phyloP scores from a whole-genome alignment of 768 basidiomycete species.

The Mycena latifolia region DNA sequence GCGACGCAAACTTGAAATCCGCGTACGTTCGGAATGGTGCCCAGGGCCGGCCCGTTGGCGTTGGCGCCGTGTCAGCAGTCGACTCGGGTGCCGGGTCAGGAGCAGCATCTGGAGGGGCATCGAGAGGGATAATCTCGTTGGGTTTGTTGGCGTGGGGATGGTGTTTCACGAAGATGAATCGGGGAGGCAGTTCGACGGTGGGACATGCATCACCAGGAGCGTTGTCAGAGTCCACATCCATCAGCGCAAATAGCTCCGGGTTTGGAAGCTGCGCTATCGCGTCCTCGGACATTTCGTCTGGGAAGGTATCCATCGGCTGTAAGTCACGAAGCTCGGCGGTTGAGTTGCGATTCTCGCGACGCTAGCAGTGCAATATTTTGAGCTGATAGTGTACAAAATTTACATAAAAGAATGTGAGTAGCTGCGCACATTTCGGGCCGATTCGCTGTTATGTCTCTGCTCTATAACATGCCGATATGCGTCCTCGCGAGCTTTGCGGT shows the following conservation, averaged over 20 bases:
- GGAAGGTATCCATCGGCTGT: background rate
- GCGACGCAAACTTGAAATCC: slow-evolving; percentile 20
- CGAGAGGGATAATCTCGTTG: slow-evolving; percentile 24
- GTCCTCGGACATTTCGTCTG: background rate
- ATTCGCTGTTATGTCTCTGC: background rate
- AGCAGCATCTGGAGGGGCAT: background rate
- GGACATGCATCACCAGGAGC: background rate
- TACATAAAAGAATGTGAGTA: background rate
- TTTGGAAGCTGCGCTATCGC: background rate
- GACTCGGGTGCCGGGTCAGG: background rate
- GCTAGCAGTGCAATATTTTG: background rate
- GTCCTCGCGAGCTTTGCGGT: slow-evolving; percentile 3
- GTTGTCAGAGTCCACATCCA: slow-evolving; percentile 1
- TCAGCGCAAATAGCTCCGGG: background rate
- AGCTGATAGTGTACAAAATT: background rate
- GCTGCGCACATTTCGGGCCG: background rate
- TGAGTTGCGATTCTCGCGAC: background rate
- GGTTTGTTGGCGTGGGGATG: slow-evolving; percentile 19
- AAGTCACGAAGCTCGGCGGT: background rate
- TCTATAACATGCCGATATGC: slow-evolving; percentile 2
- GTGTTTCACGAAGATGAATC: slow-evolving; percentile 27
- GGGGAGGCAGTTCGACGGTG: slow-evolving; percentile 9
- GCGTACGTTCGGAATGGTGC: slow-evolving; percentile 18
- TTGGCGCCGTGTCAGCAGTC: no score
- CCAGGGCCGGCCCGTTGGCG: slow-evolving; percentile 8